A percentile compares a stretch with the other conserved stretches of the same genome.
These are phyloP conservation scores for Fusarium veterinarium DNA, from an alignment of 2,329 filamentous ascomycete genomes.

Conservation along the genomic window DNA sequence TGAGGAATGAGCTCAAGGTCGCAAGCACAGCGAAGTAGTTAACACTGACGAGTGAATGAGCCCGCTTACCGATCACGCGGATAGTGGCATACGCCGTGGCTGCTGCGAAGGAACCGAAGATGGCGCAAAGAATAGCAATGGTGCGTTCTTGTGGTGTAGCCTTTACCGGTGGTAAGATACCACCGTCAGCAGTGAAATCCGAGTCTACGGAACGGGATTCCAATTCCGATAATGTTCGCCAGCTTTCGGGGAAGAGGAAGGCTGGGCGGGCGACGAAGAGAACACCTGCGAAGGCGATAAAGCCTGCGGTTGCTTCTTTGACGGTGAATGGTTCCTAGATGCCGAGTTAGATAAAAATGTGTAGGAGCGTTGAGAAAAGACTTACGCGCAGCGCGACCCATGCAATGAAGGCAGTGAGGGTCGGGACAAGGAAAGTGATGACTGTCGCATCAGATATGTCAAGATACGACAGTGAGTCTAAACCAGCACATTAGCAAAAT, in stretches of 20 bases:
- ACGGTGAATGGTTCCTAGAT: constrained; percentile 76
- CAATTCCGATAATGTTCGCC: background rate
- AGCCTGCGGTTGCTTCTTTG: constrained; percentile 74
- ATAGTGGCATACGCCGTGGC: constrained; percentile 79
- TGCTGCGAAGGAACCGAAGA: constrained; percentile 76
- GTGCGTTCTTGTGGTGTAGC: constrained; percentile 70
- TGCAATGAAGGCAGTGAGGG: constrained; percentile 74
- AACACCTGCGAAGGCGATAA: constrained; percentile 78
- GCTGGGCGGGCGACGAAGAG: constrained; percentile 79
- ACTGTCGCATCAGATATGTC: constrained; percentile 83
- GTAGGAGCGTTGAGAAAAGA: no score
- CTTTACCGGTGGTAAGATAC: constrained; percentile 46
- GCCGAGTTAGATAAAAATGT: no score
- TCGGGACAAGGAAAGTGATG: constrained; percentile 81
- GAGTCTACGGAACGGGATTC: constrained; percentile 2
- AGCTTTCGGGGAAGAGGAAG: constrained; percentile 60
- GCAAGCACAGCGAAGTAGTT: constrained; percentile 80
- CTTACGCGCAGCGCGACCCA: constrained; percentile 59
- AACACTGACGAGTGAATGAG: constrained; percentile 80
- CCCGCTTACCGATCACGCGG: constrained; percentile 77
- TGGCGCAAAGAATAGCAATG: constrained; percentile 71
- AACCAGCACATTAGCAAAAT: background rate
- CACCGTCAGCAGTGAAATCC: constrained; percentile 16
- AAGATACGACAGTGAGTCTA: constrained; percentile 70
- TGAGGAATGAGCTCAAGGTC: constrained; percentile 71